phyloP scores from a whole-genome alignment of 371 early-diverging fungal genomes.

The Saksenaea oblongispora region DNA sequence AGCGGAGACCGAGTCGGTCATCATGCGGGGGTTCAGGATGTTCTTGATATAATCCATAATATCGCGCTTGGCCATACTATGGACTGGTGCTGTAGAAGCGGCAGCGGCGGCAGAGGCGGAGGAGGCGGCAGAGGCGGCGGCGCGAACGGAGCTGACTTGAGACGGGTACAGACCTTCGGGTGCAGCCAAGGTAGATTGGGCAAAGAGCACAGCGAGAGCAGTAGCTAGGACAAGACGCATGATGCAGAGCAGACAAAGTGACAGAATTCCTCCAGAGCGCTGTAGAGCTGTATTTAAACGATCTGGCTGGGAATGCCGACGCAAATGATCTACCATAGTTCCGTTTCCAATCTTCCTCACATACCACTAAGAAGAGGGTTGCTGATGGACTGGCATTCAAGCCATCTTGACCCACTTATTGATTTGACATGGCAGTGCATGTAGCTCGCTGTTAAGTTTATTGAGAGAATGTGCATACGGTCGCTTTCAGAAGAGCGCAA shows the following conservation, averaged over 20 bases:
- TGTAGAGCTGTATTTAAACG: background rate
- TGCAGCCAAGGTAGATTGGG: background rate
- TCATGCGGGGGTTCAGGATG: background rate
- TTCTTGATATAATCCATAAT: background rate
- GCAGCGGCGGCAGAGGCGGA: background rate
- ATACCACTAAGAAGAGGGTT: background rate
- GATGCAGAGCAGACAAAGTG: background rate
- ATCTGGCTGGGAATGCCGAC: background rate
- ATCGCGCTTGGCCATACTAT: background rate
- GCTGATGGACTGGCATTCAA: background rate
- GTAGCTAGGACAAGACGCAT: conserved; percentile 2
- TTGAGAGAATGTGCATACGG: background rate
- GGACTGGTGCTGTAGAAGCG: background rate
- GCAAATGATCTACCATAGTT: background rate
- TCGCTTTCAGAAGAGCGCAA: background rate
- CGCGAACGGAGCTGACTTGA: background rate
- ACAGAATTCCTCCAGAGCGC: background rate
- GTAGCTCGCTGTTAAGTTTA: background rate
- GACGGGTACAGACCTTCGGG: background rate
- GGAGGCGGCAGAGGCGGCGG: background rate
- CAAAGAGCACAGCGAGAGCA: background rate
- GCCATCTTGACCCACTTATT: background rate
- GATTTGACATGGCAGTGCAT: background rate
- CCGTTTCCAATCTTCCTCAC: conserved; percentile 4
- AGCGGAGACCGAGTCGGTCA: background rate